Percentiles rank a stretch among this genome's conserved stretches.
phyloP scores from a whole-genome alignment of 345 rosid genomes.

The Murraya koenigii region DNA sequence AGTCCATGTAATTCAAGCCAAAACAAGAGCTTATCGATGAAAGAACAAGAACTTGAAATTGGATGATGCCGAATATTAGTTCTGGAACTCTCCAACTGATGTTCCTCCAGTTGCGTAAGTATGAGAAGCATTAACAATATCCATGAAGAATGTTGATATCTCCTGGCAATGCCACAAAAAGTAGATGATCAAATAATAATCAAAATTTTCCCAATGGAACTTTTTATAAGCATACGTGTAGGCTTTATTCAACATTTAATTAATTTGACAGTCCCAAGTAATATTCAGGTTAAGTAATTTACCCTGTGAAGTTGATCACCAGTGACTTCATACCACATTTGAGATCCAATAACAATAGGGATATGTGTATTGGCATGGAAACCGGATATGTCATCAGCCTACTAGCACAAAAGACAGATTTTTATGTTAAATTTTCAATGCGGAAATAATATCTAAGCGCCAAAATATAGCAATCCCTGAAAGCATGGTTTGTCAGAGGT shows the following conservation, averaged over 20 bases:
- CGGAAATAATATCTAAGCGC: neutral
- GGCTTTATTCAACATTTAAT: too few species aligned
- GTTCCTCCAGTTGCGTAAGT: slow-evolving; percentile 92
- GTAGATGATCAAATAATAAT: neutral
- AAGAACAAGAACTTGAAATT: neutral
- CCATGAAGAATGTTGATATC: slow-evolving; percentile 64
- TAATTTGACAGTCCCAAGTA: too few species aligned
- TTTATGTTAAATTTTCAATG: too few species aligned
- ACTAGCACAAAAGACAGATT: neutral
- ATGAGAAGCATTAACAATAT: slow-evolving; percentile 74
- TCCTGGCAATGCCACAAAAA: slow-evolving; percentile 25
- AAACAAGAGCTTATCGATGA: neutral
- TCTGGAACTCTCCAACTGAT: slow-evolving; percentile 74
- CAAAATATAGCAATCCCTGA: slow-evolving; percentile 28
- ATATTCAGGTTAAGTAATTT: neutral
- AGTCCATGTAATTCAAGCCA: neutral
- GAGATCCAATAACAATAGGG: slow-evolving; percentile 47
- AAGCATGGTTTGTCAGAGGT: slow-evolving; percentile 59
- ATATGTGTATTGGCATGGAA: slow-evolving; percentile 50
- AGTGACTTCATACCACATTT: slow-evolving; percentile 53
- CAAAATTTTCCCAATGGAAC: neutral
- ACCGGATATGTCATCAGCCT: slow-evolving; percentile 50
- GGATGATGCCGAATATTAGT: slow-evolving; percentile 18
- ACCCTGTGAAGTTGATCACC: slow-evolving; percentile 51
- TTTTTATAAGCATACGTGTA: too few species aligned